phyloP scores from a whole-genome alignment of 257 asterid genomes.

The Anisodus tanguticus region DNA sequence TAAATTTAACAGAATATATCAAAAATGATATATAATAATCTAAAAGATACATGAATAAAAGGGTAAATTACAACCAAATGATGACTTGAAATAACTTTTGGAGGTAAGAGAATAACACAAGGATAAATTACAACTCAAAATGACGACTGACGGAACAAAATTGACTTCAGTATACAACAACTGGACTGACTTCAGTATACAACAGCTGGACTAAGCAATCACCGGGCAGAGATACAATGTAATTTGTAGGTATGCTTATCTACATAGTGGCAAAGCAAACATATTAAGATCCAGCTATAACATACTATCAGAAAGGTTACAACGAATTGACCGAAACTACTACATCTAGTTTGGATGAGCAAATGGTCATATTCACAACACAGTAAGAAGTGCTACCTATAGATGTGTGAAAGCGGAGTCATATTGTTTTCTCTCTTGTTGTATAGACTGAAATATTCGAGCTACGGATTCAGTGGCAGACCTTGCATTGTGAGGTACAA shows the following conservation, averaged over 20 bases:
- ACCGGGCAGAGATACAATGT: neutral
- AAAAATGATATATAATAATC: neutral
- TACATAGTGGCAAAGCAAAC: slow-evolving; percentile 4
- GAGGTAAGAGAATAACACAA: neutral
- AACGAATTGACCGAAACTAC: slow-evolving; percentile 24
- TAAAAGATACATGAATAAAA: neutral
- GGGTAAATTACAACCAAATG: neutral
- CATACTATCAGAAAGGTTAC: slow-evolving; percentile 18
- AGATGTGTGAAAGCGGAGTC: slow-evolving; percentile 41
- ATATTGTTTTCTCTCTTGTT: slow-evolving; percentile 73
- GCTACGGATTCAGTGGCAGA: slow-evolving; percentile 86
- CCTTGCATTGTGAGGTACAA: slow-evolving; percentile 70
- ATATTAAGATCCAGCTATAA: neutral
- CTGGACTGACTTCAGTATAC: neutral
- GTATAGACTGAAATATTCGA: slow-evolving; percentile 79
- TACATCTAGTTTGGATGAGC: slow-evolving; percentile 5
- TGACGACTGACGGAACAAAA: neutral
- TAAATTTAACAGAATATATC: neutral
- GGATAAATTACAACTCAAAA: slow-evolving; percentile 5
- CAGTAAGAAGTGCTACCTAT: neutral
- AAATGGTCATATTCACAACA: slow-evolving; percentile 18
- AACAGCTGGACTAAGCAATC: slow-evolving; percentile 18
- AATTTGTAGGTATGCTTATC: slow-evolving; percentile 20
- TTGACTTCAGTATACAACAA: slow-evolving; percentile 3
- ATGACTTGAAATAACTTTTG: neutral